phyloP scores from a whole-genome alignment of 129 eudicot genomes.

The Rutidosis leptorrhynchoides region DNA sequence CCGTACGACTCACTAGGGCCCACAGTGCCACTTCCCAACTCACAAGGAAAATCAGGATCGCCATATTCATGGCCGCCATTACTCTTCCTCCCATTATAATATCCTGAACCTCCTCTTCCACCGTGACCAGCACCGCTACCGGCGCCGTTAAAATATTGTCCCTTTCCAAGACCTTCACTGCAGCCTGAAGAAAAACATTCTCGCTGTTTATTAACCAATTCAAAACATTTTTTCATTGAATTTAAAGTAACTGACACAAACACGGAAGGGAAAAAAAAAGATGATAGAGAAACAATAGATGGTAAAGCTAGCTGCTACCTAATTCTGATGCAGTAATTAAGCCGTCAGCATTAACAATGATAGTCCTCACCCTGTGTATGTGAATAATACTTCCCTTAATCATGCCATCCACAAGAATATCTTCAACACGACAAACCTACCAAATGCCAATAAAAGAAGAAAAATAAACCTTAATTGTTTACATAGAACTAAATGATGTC shows the following conservation, averaged over 20 bases:
- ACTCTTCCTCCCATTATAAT: constrained; percentile 56
- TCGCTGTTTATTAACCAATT: no score
- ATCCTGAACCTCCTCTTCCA: constrained; percentile 80
- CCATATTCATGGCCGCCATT: constrained; percentile 75
- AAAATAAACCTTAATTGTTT: no score
- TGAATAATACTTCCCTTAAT: constrained; percentile 81
- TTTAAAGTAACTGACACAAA: no score
- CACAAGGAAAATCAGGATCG: constrained; percentile 77
- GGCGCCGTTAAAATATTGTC: constrained; percentile 82
- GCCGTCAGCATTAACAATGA: constrained; percentile 62
- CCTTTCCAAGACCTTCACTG: constrained; percentile 68
- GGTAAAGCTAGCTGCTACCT: no score
- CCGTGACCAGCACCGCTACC: constrained; percentile 98
- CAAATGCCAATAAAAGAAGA: no score
- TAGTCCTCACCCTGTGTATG: constrained; percentile 70
- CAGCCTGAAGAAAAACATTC: no score
- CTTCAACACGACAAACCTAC: constrained; percentile 91
- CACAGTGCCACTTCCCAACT: constrained; percentile 77
- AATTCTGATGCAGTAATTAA: constrained; percentile 72
- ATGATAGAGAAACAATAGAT: neutral
- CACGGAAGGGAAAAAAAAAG: constrained; percentile 11
- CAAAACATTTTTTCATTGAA: no score
- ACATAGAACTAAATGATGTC: no score
- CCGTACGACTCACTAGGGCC: constrained; percentile 61
- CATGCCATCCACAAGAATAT: constrained; percentile 62